These are phyloP conservation scores for Periconia digitata DNA, from an alignment of 2,329 filamentous ascomycete genomes.

Conservation along the genomic window DNA sequence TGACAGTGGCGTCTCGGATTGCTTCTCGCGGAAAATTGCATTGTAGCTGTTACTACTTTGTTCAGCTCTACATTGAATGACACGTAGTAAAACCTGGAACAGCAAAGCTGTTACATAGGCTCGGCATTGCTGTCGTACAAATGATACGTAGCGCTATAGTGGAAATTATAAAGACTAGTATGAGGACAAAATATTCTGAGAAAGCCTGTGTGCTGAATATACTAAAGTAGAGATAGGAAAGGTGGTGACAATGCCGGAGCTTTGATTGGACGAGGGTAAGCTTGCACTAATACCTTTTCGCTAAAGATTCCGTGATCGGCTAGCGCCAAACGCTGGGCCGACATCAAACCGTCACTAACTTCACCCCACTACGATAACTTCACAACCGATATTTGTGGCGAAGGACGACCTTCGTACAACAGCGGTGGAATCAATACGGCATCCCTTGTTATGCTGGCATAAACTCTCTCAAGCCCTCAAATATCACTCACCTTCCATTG, in stretches of 20 bases:
- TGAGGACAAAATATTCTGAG: no score
- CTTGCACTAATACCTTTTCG: not conserved
- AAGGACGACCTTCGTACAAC: not conserved
- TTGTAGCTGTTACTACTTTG: not conserved
- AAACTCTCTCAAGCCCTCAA: not conserved
- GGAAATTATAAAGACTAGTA: no score
- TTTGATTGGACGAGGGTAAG: not conserved
- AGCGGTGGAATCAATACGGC: not conserved
- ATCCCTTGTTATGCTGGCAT: not conserved
- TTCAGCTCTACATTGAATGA: not conserved
- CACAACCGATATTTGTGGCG: not conserved
- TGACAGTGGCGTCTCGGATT: conserved; percentile 1
- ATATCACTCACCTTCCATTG: not conserved
- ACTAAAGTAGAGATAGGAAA: no score
- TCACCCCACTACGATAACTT: not conserved
- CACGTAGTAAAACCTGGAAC: not conserved
- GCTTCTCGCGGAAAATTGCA: conserved; percentile 3
- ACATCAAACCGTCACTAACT: not conserved
- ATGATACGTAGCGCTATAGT: no score
- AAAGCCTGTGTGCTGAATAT: no score
- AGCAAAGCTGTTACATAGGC: not conserved
- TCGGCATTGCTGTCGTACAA: not conserved
- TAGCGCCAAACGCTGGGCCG: not conserved
- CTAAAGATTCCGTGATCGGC: not conserved
- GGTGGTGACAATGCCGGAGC: no score